Evolutionary conservation across 495 filamentous ascomycete genomes (phyloP).

Genomic region (Friedmanniomyces endolithicus): DNA sequence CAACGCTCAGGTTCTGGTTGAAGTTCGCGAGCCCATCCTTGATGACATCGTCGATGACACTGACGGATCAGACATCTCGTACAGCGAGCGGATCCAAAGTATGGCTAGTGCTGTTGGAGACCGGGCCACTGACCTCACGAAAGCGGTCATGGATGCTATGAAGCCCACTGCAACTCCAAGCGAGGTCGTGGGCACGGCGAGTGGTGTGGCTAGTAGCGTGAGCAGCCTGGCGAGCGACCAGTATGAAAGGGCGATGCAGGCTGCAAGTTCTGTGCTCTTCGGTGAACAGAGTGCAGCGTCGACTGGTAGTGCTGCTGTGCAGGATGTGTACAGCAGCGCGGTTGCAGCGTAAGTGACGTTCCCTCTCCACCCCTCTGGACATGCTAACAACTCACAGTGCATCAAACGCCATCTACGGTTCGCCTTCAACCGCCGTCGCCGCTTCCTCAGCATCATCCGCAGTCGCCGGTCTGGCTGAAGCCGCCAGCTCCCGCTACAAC

Average conservation of each 20-base stretch:
- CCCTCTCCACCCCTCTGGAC: not conserved
- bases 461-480: constrained; percentile 28
- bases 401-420: constrained; percentile 50
- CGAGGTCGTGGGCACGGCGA: constrained; percentile 35
- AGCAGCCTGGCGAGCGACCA: constrained; percentile 42
- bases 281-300: constrained; percentile 42
- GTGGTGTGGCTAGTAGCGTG: constrained; percentile 32
- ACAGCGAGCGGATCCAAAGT: constrained; percentile 40
- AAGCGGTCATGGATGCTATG: constrained; percentile 42
- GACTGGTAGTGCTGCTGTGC: constrained; percentile 40
- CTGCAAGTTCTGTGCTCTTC: constrained; percentile 47
- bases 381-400: constrained; percentile 31
- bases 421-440: constrained; percentile 31
- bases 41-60: constrained; percentile 44
- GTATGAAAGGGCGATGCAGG: constrained; percentile 43
- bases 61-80: constrained; percentile 22
- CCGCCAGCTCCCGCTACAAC: constrained; percentile 48
- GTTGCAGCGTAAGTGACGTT: constrained; percentile 49
- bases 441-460: constrained; percentile 4
- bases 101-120: constrained; percentile 41
- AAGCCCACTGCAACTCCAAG: constrained; percentile 25
- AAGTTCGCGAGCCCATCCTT: constrained; percentile 38
- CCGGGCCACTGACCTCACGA: constrained; percentile 39
- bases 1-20: constrained; percentile 42
- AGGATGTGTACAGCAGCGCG: constrained; percentile 45